Percentiles rank a stretch among this genome's conserved stretches.
phyloP scores from a whole-genome alignment of 441 rosid species.

The Gossypium schwendimanii region DNA sequence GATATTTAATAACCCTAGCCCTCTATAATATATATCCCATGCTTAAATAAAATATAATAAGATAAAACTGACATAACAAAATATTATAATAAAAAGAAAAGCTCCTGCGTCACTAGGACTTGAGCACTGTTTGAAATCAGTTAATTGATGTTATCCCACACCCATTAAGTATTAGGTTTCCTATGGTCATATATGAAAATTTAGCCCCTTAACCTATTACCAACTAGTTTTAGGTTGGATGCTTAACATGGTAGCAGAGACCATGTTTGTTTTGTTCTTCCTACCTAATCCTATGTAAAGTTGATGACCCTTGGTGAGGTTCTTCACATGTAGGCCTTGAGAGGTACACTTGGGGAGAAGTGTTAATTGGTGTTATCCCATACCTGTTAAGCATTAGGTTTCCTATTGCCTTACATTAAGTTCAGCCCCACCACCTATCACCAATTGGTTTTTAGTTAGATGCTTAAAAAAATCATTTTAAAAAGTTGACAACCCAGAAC shows the following conservation, averaged over 20 bases:
- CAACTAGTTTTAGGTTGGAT: neutral
- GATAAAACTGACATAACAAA: neutral
- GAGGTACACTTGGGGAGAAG: neutral
- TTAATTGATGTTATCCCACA: neutral
- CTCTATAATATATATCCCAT: neutral
- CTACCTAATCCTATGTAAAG: neutral
- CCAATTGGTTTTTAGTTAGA: neutral
- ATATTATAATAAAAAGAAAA: neutral
- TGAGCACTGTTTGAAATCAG: neutral
- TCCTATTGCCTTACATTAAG: neutral
- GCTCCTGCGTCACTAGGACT: neutral
- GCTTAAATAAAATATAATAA: no score
- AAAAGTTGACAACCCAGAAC: neutral
- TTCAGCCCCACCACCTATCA: neutral
- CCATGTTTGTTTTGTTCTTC: neutral
- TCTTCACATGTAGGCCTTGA: neutral
- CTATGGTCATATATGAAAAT: neutral
- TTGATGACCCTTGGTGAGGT: neutral
- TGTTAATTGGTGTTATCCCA: neutral
- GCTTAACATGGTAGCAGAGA: neutral
- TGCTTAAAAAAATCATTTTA: neutral
- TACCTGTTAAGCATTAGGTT: neutral
- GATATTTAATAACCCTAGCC: neutral
- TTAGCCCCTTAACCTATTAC: neutral
- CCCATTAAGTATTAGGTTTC: neutral